Percentiles rank a stretch among this genome's conserved stretches.
Evolutionary conservation across 2,329 filamentous ascomycete species (phyloP).

Genomic region (Sarocladium strictum): DNA sequence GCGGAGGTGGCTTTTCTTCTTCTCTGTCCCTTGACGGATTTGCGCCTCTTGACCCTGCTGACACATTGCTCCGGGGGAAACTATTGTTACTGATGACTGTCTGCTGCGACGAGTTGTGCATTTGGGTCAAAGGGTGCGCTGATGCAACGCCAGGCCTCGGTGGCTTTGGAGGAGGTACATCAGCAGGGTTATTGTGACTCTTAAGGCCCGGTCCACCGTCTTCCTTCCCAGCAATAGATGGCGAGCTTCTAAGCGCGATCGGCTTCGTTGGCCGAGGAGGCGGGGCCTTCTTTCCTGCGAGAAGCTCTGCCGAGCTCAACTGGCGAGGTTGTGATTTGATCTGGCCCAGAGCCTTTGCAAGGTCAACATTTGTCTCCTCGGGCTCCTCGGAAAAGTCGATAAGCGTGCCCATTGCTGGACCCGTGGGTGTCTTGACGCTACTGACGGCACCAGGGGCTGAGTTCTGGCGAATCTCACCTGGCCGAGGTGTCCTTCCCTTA

Average conservation of each 20-base stretch:
- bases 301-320: constrained; percentile 24
- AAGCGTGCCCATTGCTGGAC: constrained; percentile 47
- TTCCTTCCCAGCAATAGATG: constrained; percentile 22
- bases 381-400: constrained; percentile 57
- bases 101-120: constrained; percentile 33
- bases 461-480: constrained; percentile 20
- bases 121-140: constrained; percentile 33
- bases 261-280: constrained; percentile 57
- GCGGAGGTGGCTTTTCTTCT: constrained; percentile 32
- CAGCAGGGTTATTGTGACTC: not conserved
- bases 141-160: constrained; percentile 21
- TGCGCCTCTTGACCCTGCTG: constrained; percentile 10
- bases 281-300: constrained; percentile 28
- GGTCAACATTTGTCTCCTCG: not conserved
- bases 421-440: constrained; percentile 22
- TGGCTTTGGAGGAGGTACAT: constrained; percentile 27
- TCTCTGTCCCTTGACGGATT: constrained; percentile 12
- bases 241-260: constrained; percentile 41
- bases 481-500: constrained; percentile 13
- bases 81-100: constrained; percentile 16
- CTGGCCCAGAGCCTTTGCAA: not conserved
- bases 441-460: constrained; percentile 15
- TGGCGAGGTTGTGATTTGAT: constrained; percentile 18
- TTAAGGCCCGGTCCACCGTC: constrained; percentile 12
- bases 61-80: constrained; percentile 12